These are phyloP conservation scores for Ophiosphaerella korrae DNA, from an alignment of 2,329 filamentous ascomycete genomes.

Conservation along the genomic window DNA sequence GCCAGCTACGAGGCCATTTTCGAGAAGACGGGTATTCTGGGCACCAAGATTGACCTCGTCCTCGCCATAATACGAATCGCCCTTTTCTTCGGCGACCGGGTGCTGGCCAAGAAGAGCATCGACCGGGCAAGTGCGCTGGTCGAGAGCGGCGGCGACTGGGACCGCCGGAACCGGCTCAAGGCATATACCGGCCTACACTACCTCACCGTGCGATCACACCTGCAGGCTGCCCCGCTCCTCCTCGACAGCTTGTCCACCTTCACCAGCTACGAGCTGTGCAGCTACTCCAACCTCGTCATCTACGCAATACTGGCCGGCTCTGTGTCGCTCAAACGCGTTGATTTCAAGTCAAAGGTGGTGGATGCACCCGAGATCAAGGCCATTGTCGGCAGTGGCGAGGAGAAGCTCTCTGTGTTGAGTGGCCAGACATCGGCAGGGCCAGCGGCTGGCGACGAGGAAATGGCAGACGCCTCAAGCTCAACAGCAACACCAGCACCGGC, in stretches of 20 bases:
- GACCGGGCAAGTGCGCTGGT: conserved; percentile 89
- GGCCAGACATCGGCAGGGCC: conserved; percentile 82
- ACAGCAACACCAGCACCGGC: conserved; percentile 62
- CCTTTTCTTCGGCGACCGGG: conserved; percentile 93
- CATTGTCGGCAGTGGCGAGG: conserved; percentile 86
- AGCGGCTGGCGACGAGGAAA: conserved; percentile 75
- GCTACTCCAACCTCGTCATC: conserved; percentile 90
- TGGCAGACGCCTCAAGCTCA: conserved; percentile 63
- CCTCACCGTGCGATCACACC: conserved; percentile 89
- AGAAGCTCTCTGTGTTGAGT: conserved; percentile 81
- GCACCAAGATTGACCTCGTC: conserved; percentile 95
- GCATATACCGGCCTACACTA: conserved; percentile 95
- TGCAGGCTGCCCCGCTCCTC: conserved; percentile 84
- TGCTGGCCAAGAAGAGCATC: conserved; percentile 90
- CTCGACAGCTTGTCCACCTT: conserved; percentile 98
- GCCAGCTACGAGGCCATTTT: conserved; percentile 90
- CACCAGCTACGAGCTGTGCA: conserved; percentile 97
- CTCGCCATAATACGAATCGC: conserved; percentile 95
- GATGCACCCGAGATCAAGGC: conserved; percentile 98
- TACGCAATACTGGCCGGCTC: conserved; percentile 96
- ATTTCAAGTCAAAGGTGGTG: conserved; percentile 99
- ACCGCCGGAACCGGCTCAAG: conserved; percentile 96
- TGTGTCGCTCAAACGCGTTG: conserved; percentile 91
- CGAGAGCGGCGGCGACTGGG: conserved; percentile 96
- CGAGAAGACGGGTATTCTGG: conserved; percentile 95